A percentile compares a stretch with the other conserved stretches of the same genome.
Conservation (phyloP, 768 basidiomycete species). For the Pleurotus eryngii region DNA sequence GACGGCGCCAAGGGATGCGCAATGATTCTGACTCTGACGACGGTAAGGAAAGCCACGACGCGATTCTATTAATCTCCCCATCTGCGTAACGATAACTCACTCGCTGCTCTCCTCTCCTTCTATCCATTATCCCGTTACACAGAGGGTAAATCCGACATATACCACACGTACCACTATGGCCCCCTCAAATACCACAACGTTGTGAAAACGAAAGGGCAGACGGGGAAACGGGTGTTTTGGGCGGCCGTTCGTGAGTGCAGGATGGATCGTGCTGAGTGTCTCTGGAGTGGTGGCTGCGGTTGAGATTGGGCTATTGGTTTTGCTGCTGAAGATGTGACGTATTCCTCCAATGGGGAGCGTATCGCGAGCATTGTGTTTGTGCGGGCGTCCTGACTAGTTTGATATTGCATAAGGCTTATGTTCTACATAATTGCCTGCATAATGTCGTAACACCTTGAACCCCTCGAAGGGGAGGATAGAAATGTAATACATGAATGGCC, state of each 20-base stretch:
- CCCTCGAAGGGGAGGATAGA: too few relatives aligned
- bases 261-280: conserved; percentile 67
- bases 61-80: too few relatives aligned
- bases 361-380: too few relatives aligned
- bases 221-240: conserved; percentile 67
- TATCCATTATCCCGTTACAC: not conserved
- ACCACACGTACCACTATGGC: conserved; percentile 7
- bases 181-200: conserved; percentile 28
- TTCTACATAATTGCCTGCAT: too few relatives aligned
- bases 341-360: not conserved
- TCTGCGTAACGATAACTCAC: too few relatives aligned
- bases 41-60: not conserved
- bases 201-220: conserved; percentile 57
- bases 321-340: conserved; percentile 46
- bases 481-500: too few relatives aligned
- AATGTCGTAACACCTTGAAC: too few relatives aligned
- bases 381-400: too few relatives aligned
- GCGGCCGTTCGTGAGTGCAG: conserved; percentile 75
- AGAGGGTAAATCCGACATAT: conserved; percentile 1
- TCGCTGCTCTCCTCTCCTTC: not conserved
- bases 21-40: not conserved
- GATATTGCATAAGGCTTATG: too few relatives aligned
- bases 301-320: conserved; percentile 62
- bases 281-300: conserved; percentile 57
- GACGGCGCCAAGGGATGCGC: not conserved